Evolutionary conservation across 768 basidiomycete genomes (phyloP), one percentile per base, ranked within the genome.

Genomic region (Erythrobasidium yunnanense): DNA sequence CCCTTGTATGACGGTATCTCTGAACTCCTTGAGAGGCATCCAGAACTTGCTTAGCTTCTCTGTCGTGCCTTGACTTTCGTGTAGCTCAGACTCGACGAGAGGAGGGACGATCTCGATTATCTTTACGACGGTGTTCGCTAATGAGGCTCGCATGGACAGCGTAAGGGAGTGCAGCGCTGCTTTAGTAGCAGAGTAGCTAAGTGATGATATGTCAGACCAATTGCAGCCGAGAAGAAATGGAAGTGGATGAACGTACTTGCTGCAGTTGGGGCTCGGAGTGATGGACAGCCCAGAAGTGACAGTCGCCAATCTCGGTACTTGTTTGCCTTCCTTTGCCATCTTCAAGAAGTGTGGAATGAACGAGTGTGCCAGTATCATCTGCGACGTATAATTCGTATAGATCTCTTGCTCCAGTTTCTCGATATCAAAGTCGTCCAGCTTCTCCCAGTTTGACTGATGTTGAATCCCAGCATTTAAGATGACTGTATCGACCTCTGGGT

Each of bases 391-490:
- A 25, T 58, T 58, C 4, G 45, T 47, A 25, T 58, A 58, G 22
- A 58, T 25, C 35, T 58, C 56, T 25, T 42, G 23, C 45, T 58
- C 34, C 35, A 58, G 38, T 45, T 58, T 18, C 45, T 58, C 56
- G 35, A 58, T 35, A 38, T 58, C 56, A 29, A 35, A 23, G 11
- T 33, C 35, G 22, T 58, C 56, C 6, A 45, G 56, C 25, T 38
- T 58, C 7, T 35, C 22, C 38, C 42, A 27, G 45, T 58, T 45
- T 20, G 56, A 34, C 7, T 27, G 56, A 35, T 35, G 22, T 23
- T 58, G 56, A 35, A 58, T 32, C 4, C 56, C 56, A 15, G 56
- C 56, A 58, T 58, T 58, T 8, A 58, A 30, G 32, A 58, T 58
- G 38, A 58, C 25, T 4, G 56, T 58, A 20, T 58, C 56, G 34